phyloP scores from a whole-genome alignment of 1,139 yeast species.

The Suhomyces bolitotheri region DNA sequence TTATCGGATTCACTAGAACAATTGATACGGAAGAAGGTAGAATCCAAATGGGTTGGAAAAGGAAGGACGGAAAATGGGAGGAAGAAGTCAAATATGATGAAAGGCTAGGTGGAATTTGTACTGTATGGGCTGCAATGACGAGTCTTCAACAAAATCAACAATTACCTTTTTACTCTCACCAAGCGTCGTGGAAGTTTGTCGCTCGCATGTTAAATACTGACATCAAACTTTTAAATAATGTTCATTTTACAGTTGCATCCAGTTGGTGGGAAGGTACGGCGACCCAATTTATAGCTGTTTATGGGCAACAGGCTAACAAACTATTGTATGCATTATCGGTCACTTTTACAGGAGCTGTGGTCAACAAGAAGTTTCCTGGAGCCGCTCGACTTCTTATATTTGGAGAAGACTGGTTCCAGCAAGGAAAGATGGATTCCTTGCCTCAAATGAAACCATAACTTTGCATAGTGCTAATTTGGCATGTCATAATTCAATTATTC shows the following conservation, averaged over 20 bases:
- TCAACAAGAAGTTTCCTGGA: constrained; percentile 61
- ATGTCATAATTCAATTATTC: no score
- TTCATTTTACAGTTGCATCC: constrained; percentile 71
- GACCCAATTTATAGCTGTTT: constrained; percentile 50
- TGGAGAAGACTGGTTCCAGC: constrained; percentile 71
- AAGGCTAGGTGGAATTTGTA: constrained; percentile 79
- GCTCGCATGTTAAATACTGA: constrained; percentile 70
- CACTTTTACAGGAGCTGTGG: constrained; percentile 52
- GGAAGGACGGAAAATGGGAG: constrained; percentile 68
- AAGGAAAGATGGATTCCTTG: constrained; percentile 47
- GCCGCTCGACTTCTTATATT: constrained; percentile 73
- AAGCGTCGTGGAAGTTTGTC: constrained; percentile 72
- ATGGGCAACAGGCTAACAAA: constrained; percentile 71
- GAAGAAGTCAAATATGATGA: constrained; percentile 75
- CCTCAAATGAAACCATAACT: constrained; percentile 50
- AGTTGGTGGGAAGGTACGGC: constrained; percentile 95
- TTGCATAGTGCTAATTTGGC: no score
- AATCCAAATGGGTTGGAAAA: constrained; percentile 82
- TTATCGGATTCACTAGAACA: constrained; percentile 75
- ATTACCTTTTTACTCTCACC: constrained; percentile 21
- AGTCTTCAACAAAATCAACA: constrained; percentile 30
- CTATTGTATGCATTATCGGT: constrained; percentile 46
- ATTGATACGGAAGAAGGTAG: constrained; percentile 86
- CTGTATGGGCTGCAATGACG: constrained; percentile 77
- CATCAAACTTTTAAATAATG: constrained; percentile 50